phyloP scores from a whole-genome alignment of 495 filamentous ascomycete genomes.

The Hypoxylon lienhwacheense region DNA sequence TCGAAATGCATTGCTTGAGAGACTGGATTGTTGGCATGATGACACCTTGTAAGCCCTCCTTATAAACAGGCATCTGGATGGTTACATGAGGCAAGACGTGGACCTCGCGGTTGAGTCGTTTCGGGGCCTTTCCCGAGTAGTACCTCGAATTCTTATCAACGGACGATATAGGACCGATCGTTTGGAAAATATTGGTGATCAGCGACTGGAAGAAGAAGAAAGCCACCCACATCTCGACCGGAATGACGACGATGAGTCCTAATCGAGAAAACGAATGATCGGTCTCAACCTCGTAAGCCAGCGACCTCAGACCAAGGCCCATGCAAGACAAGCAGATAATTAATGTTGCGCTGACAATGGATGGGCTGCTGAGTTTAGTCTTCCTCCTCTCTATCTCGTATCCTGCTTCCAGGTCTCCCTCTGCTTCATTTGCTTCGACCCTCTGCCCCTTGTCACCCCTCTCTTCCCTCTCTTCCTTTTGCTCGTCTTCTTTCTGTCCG shows the following conservation, averaged over 20 bases:
- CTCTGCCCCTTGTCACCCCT: slow-evolving; percentile 39
- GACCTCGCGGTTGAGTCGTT: slow-evolving; percentile 48
- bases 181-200: slow-evolving; percentile 57
- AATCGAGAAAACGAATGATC: slow-evolving; percentile 54
- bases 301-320: slow-evolving; percentile 56
- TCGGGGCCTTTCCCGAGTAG: slow-evolving; percentile 60
- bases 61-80: slow-evolving; percentile 77
- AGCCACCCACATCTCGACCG: slow-evolving; percentile 59
- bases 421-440: slow-evolving; percentile 39
- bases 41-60: slow-evolving; percentile 65
- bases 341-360: slow-evolving; percentile 54
- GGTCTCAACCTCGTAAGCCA: slow-evolving; percentile 56
- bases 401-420: slow-evolving; percentile 45
- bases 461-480: slow-evolving; percentile 48
- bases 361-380: slow-evolving; percentile 54
- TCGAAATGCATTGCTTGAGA: slow-evolving; percentile 65
- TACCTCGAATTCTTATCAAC: slow-evolving; percentile 60
- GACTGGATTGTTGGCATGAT: slow-evolving; percentile 65
- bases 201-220: slow-evolving; percentile 67
- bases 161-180: slow-evolving; percentile 61
- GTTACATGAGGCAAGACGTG: slow-evolving; percentile 65
- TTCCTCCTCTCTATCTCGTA: slow-evolving; percentile 44
- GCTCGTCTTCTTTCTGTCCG: slow-evolving; percentile 45
- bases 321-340: slow-evolving; percentile 55
- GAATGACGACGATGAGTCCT: slow-evolving; percentile 49